These are phyloP conservation scores for Gossypium aridum DNA, from an alignment of 441 rosid species.

Conservation along the genomic window DNA sequence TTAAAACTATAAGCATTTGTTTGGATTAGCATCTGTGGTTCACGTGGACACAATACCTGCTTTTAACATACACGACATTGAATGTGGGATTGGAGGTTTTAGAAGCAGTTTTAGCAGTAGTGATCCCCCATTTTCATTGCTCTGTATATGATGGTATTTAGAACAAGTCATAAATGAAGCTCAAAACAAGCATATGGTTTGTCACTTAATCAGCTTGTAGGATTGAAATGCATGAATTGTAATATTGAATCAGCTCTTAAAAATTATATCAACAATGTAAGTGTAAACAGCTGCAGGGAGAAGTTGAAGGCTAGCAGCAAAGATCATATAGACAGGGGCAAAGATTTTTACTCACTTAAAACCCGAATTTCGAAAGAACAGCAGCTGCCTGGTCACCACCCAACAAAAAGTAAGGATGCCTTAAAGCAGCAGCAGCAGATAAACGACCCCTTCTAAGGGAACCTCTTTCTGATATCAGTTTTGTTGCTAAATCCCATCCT, in stretches of 20 bases:
- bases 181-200: too few relatives aligned
- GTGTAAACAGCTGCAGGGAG: background rate
- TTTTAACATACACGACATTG: too few relatives aligned
- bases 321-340: background rate
- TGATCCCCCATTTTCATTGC: too few relatives aligned
- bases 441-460: constrained; percentile 74
- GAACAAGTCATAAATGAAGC: too few relatives aligned
- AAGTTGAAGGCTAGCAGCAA: background rate
- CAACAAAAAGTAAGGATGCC: constrained; percentile 93
- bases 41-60: too few relatives aligned
- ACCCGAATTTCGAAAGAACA: constrained; percentile 74
- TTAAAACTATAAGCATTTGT: too few relatives aligned
- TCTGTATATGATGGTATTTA: too few relatives aligned
- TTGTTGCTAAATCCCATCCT: constrained; percentile 92
- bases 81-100: too few relatives aligned
- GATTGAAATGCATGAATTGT: background rate
- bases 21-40: too few relatives aligned
- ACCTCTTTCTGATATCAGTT: constrained; percentile 77
- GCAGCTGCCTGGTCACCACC: constrained; percentile 92
- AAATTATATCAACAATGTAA: constrained; percentile 1
- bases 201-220: background rate
- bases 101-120: too few relatives aligned
- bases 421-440: constrained; percentile 86
- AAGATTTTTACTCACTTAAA: constrained; percentile 24
- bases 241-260: background rate